These are phyloP conservation scores for Stipa capillata DNA, from an alignment of 176 grass and related monocot genomes.

Conservation along the genomic window DNA sequence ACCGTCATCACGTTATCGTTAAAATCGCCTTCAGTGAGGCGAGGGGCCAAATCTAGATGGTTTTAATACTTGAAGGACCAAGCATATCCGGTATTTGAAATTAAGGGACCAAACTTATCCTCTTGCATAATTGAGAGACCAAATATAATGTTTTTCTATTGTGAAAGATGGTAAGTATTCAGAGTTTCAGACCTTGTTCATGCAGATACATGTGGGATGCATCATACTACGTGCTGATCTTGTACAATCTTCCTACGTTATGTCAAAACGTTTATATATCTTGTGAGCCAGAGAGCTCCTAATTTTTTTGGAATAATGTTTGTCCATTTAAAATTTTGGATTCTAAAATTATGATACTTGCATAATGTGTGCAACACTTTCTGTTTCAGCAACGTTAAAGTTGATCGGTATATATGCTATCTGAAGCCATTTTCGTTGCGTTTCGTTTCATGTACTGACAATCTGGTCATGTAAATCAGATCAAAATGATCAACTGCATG, in stretches of 20 bases:
- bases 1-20: no score
- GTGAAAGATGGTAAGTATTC: neutral
- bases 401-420: no score
- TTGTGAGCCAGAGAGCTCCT: neutral
- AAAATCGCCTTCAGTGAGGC: no score
- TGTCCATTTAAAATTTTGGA: neutral
- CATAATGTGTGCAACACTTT: neutral
- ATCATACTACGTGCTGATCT: neutral
- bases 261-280: neutral
- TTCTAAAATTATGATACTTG: neutral
- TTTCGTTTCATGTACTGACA: neutral
- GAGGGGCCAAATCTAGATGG: no score
- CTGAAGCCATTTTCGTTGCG: neutral
- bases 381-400: neutral
- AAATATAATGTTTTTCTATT: no score
- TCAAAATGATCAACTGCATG: neutral
- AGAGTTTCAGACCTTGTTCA: neutral
- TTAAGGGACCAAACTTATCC: no score
- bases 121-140: no score
- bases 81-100: no score
- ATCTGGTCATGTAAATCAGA: neutral
- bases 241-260: neutral
- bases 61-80: no score
- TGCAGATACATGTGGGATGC: neutral
- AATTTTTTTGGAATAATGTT: neutral